Conservation (phyloP, 129 eudicot species). For the Flaveria robusta region DNA sequence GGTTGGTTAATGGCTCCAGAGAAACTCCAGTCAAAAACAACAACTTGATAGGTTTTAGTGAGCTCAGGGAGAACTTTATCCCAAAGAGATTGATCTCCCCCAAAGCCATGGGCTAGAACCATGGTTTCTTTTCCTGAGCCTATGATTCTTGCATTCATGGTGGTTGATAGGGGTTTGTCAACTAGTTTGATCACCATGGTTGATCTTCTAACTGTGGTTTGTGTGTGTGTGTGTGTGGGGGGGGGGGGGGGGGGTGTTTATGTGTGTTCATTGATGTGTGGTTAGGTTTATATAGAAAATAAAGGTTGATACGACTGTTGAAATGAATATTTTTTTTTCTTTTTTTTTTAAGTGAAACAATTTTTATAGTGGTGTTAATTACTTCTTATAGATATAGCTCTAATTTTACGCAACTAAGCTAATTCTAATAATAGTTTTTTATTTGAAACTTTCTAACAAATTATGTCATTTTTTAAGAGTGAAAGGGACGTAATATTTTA, state of each 20-base stretch:
- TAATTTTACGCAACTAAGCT: too few relatives aligned
- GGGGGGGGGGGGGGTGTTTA: constrained; percentile 21
- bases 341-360: background rate
- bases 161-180: constrained; percentile 36
- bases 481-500: too few relatives aligned
- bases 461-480: too few relatives aligned
- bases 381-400: too few relatives aligned
- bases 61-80: constrained; percentile 54
- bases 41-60: constrained; percentile 43
- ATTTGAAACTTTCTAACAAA: too few relatives aligned
- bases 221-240: background rate
- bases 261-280: constrained; percentile 21
- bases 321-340: background rate
- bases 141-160: constrained; percentile 64
- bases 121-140: constrained; percentile 66
- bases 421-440: too few relatives aligned
- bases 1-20: constrained; percentile 69
- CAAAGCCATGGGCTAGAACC: constrained; percentile 83
- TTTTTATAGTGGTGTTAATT: background rate
- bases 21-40: constrained; percentile 81
- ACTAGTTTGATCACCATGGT: constrained; percentile 44
- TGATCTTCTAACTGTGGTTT: background rate
- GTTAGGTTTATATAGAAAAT: constrained; percentile 46
- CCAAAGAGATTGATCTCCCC: constrained; percentile 87
- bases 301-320: constrained; percentile 19